phyloP scores from a whole-genome alignment of 345 rosid species.

The Salix koriyanagi region DNA sequence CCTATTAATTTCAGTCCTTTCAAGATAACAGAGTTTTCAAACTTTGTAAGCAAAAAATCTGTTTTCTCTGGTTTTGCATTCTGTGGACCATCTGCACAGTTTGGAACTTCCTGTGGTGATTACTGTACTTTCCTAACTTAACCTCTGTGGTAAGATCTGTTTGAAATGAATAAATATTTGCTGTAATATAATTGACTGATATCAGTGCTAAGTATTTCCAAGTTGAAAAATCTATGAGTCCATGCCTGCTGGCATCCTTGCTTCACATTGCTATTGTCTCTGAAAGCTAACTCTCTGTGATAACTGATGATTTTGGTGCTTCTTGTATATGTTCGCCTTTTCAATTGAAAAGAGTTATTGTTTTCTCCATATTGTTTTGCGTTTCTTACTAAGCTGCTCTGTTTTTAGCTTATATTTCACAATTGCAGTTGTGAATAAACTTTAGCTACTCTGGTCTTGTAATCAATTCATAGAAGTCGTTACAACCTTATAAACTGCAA shows the following conservation, averaged over 20 bases:
- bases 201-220: background rate
- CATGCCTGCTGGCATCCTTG: background rate
- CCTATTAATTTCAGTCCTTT: slow-evolving; percentile 70
- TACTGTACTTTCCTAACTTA: background rate
- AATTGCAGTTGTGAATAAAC: background rate
- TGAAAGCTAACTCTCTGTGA: background rate
- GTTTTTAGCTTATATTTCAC: background rate
- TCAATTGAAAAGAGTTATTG: background rate
- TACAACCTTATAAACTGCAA: background rate
- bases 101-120: background rate
- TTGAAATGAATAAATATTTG: no score
- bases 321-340: background rate
- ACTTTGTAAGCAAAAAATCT: slow-evolving; percentile 60
- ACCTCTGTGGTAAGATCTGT: background rate
- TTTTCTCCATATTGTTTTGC: background rate
- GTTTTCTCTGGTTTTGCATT: background rate
- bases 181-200: background rate
- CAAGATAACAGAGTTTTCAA: slow-evolving; percentile 54
- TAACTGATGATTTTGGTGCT: background rate
- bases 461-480: background rate
- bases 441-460: no score
- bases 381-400: background rate
- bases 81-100: background rate
- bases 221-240: background rate
- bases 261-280: background rate